phyloP scores from a whole-genome alignment of 2,329 filamentous ascomycete genomes.

The Trichoderma simmonsii region DNA sequence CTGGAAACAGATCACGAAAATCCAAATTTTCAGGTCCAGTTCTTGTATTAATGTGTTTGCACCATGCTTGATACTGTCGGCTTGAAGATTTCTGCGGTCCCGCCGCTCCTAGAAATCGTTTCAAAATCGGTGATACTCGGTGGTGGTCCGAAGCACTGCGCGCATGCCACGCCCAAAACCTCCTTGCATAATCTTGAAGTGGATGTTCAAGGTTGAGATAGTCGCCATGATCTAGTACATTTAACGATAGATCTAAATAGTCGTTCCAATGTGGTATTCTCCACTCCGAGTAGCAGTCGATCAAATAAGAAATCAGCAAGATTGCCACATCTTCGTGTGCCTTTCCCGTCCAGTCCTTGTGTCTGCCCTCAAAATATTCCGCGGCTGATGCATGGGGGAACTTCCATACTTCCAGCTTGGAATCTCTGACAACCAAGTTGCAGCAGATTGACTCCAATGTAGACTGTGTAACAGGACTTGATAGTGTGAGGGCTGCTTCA shows the following conservation, averaged over 20 bases:
- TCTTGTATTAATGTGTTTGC: too few relatives aligned
- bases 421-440: not conserved
- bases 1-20: not conserved
- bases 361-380: not conserved
- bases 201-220: not conserved
- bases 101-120: not conserved
- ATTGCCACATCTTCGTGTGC: not conserved
- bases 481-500: not conserved
- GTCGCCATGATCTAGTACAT: not conserved
- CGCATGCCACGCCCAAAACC: not conserved
- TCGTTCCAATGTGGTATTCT: not conserved
- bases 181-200: not conserved
- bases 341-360: not conserved
- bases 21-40: too few relatives aligned
- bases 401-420: not conserved
- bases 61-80: not conserved
- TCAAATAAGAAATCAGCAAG: not conserved
- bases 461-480: not conserved
- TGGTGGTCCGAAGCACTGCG: not conserved
- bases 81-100: not conserved
- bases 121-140: not conserved
- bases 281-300: not conserved
- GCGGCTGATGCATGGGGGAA: not conserved
- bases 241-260: fast-evolving
- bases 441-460: not conserved